Base-by-base conservation (phyloP, 2,329 filamentous ascomycete species). In the Colletotrichum destructivum region DNA sequence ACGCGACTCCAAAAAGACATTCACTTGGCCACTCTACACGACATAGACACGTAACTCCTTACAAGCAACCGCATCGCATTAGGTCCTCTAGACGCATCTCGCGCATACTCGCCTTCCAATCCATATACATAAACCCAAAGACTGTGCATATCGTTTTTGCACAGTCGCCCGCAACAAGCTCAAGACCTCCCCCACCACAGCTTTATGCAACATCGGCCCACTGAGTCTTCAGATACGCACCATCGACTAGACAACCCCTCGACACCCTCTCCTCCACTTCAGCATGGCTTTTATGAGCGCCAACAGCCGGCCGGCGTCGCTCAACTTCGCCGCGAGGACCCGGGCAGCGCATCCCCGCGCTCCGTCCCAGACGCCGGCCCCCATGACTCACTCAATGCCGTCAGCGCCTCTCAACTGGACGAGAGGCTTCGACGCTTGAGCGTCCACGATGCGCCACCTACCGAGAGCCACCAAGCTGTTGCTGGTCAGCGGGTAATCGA, bases 121-220 rank as follows among this genome's bases (percentile, higher is more conserved):
- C 18, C 21, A 52, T 47, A 18, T 23, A 26, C 12, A 35, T 13
- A 38, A 62, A 40, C 46, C 73, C 26, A 44, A 59, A 78, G 86
- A 86, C 87, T 89, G 88, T 89, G 88, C 87, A 82, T 79, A 78
- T 73, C 76, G 70, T 75, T 74, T 77, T 80, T 80, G 88, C 88
- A 89, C 87, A 87, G 88, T 88, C 82, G 79, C 77, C 60, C 78
- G 74, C 72, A 74, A 64, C 70, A 74, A 74, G 61, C 66, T 76
- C 77, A 78, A 77, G 76, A 74, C 80, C 76, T 78, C 76, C 75
- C 77, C 75, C 78, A 60, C 81, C 80, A 80, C 80, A 86, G 82
- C 89, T 91, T 88, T 90, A 92, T 92, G 90, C 90, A 91, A 85
- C 85, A 84, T 87, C 88, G 87, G 86, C 84, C 84, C 75, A 78